Conservation (phyloP, 106 monocot genomes). For the Platanthera zijinensis region DNA sequence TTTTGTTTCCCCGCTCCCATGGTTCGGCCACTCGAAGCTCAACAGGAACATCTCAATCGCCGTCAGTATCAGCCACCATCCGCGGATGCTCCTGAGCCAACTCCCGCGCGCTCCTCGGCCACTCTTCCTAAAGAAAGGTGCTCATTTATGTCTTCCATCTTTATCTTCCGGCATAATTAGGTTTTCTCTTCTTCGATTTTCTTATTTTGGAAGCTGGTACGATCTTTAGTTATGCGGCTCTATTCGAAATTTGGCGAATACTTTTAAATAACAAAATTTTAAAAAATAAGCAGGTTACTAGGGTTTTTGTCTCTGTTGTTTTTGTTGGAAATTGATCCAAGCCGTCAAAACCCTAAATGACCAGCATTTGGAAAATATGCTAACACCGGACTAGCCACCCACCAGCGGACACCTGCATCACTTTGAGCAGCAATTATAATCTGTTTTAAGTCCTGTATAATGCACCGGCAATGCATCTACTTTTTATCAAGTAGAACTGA, state of each 20-base stretch:
- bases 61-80: not conserved
- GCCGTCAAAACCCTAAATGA: too few species aligned
- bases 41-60: not conserved
- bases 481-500: too few species aligned
- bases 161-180: not conserved
- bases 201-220: not conserved
- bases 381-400: too few species aligned
- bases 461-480: too few species aligned
- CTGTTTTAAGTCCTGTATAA: too few species aligned
- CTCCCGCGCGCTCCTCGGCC: not conserved
- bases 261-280: not conserved
- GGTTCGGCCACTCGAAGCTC: not conserved
- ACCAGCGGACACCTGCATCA: too few species aligned
- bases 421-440: too few species aligned
- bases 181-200: not conserved
- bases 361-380: too few species aligned
- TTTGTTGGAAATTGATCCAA: too few species aligned
- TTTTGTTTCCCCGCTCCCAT: not conserved
- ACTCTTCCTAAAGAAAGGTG: constrained; percentile 4
- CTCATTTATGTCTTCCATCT: not conserved
- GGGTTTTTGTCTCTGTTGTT: too few species aligned
- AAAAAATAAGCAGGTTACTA: too few species aligned
- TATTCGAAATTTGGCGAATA: not conserved
- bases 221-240: not conserved
- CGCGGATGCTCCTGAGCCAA: not conserved